Evolutionary conservation across 192 early-diverging fungal species (phyloP), one percentile per base, ranked within the genome.

Genomic region (Pilaira anomala): DNA sequence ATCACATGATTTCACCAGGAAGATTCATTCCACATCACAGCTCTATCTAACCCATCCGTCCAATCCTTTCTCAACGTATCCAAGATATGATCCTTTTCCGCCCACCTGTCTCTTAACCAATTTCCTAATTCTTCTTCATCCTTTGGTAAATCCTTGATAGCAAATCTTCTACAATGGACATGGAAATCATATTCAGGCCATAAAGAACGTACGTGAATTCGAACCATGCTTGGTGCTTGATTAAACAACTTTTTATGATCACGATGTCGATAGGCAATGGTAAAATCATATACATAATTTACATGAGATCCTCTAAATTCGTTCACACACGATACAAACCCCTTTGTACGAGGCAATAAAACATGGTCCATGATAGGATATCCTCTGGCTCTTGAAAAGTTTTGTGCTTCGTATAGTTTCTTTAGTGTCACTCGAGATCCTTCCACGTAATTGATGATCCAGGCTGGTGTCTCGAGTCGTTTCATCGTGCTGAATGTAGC

Each of bases 41-140:
- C 11, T 36, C 11, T 36, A 36, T 36, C 33, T 36, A 36, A 36
- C 6, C 33, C 33, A 36, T 36, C 2, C 18, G 77, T 83, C 82
- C 82, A 84, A 50, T 69, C 62, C 18, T 70, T 49, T 50, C 76
- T 76, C 66, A 84, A 71, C n/a, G 78, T 66, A 44, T 78, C 84
- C 83, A 97, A 81, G 48, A 91, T 85, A 46, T 72, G 68, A 76
- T 97, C 95, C 78, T 97, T 97, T 67, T 94, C 91, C 14, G 88
- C 75, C 75, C 86, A 97, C 40, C 85, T 72, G 26, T 84, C 64
- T 39, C 83, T 75, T 58, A 95, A 78, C 95, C 95, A 97, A 28
- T 77, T 54, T 7, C 75, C 72, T 60, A 95, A 83, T 22, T 76
- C 79, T 53, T 88, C 86, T 25, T 89, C 88, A 30, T 89, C 86